These are phyloP conservation scores for Phytophthora sp. DNA, from an alignment of 352 stramenopile genomes.

Conservation along the genomic window DNA sequence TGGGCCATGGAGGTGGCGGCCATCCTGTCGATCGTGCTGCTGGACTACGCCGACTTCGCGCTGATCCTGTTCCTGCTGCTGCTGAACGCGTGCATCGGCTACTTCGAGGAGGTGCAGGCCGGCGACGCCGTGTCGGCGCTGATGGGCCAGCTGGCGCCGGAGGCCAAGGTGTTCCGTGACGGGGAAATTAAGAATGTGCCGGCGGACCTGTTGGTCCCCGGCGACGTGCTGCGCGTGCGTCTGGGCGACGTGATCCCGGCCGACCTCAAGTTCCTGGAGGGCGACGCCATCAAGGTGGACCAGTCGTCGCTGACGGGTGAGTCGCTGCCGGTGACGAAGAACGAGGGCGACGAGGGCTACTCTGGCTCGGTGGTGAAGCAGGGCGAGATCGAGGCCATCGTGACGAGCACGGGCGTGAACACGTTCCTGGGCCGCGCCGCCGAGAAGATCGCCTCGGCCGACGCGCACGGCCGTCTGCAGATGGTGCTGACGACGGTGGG, in stretches of 20 bases:
- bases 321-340: constrained; percentile 90
- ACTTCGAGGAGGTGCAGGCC: constrained; percentile 80
- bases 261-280: constrained; percentile 85
- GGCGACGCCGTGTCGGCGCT: constrained; percentile 80
- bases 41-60: constrained; percentile 72
- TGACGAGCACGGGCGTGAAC: constrained; percentile 85
- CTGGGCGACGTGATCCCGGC: constrained; percentile 91
- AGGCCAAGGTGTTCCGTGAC: constrained; percentile 81
- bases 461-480: constrained; percentile 82
- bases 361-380: constrained; percentile 82
- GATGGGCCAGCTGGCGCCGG: constrained; percentile 84
- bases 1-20: constrained; percentile 77
- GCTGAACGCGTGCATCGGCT: constrained; percentile 71
- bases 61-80: constrained; percentile 69
- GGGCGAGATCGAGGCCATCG: constrained; percentile 90
- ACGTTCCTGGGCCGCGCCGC: constrained; percentile 92
- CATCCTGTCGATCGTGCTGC: constrained; percentile 67
- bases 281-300: constrained; percentile 83
- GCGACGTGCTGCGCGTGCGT: constrained; percentile 73
- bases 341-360: constrained; percentile 71
- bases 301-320: constrained; percentile 93
- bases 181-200: constrained; percentile 64
- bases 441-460: constrained; percentile 65
- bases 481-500: constrained; percentile 92
- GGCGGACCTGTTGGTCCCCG: constrained; percentile 60